Evolutionary conservation across 2,329 filamentous ascomycete species (phyloP).

Genomic region (Clonostachys chloroleuca): DNA sequence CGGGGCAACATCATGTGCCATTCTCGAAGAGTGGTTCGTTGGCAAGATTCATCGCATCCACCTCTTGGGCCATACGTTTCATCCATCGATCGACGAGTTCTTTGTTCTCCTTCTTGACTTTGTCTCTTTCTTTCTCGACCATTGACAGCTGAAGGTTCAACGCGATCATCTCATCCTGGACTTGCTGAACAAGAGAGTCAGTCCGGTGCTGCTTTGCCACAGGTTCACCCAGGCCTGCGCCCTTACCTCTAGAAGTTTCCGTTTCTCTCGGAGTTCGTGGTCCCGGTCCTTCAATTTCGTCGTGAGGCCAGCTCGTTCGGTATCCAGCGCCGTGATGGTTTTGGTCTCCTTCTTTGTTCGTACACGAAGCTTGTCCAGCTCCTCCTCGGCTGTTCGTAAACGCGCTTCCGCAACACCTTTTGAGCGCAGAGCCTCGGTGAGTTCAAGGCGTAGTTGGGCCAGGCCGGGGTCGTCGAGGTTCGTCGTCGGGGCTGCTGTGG

Average conservation of each 20-base stretch:
- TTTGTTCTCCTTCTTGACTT: constrained; percentile 77
- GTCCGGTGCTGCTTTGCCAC: not conserved
- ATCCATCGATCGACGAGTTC: constrained; percentile 91
- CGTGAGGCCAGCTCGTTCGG: constrained; percentile 57
- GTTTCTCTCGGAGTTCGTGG: constrained; percentile 80
- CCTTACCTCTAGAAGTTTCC: constrained; percentile 71
- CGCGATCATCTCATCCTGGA: constrained; percentile 90
- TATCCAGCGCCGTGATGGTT: constrained; percentile 56
- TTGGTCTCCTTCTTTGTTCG: constrained; percentile 56
- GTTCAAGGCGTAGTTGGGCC: constrained; percentile 59
- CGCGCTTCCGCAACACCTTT: constrained; percentile 63
- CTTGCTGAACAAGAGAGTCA: constrained; percentile 44
- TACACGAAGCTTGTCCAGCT: constrained; percentile 59
- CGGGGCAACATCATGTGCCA: not conserved
- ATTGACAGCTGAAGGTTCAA: constrained; percentile 85
- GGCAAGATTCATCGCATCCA: constrained; percentile 76
- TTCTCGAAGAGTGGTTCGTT: constrained; percentile 37
- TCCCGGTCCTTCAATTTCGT: constrained; percentile 74
- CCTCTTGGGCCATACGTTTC: constrained; percentile 80
- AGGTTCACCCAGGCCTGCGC: not conserved
- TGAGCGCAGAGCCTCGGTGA: constrained; percentile 72
- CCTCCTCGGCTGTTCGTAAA: constrained; percentile 56
- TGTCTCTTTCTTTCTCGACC: constrained; percentile 70
- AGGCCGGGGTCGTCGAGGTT: constrained; percentile 21
- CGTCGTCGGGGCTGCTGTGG: constrained; percentile 2